Evolutionary conservation across 192 early-diverging fungal species (phyloP).

Genomic region (Coemansia sp.): DNA sequence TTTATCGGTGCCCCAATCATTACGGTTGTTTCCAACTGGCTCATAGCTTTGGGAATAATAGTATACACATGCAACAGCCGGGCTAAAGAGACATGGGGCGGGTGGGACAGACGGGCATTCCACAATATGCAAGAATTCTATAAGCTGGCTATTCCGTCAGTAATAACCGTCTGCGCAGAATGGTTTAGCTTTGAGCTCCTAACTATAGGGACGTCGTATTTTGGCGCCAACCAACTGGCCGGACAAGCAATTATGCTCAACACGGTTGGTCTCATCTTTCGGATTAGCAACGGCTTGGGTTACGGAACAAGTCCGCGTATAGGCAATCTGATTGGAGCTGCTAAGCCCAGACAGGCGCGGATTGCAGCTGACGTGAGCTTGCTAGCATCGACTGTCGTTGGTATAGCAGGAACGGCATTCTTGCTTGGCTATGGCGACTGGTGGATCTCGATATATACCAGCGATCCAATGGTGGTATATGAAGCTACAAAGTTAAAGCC

Average conservation of each 20-base stretch:
- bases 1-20: slow-evolving; percentile 80
- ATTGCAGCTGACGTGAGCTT: slow-evolving; percentile 58
- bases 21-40: slow-evolving; percentile 64
- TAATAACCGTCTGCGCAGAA: slow-evolving; percentile 76
- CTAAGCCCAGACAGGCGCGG: slow-evolving; percentile 55
- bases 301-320: slow-evolving; percentile 75
- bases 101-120: slow-evolving; percentile 69
- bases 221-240: slow-evolving; percentile 71
- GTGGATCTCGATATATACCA: slow-evolving; percentile 57
- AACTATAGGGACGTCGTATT: slow-evolving; percentile 66
- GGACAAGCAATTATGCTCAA: slow-evolving; percentile 71
- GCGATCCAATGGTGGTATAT: slow-evolving; percentile 62
- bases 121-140: slow-evolving; percentile 60
- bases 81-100: slow-evolving; percentile 78
- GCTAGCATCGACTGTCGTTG: slow-evolving; percentile 55
- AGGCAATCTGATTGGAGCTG: slow-evolving; percentile 70
- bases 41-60: slow-evolving; percentile 61
- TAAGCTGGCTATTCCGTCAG: slow-evolving; percentile 71
- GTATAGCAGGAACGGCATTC: slow-evolving; percentile 12
- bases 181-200: slow-evolving; percentile 80
- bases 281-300: slow-evolving; percentile 69
- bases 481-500: slow-evolving; percentile 60
- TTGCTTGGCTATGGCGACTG: slow-evolving; percentile 11
- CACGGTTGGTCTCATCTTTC: slow-evolving; percentile 64
- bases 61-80: slow-evolving; percentile 17